Percentiles rank a stretch among this genome's conserved stretches.
Conservation (phyloP, 2,329 filamentous ascomycete genomes). For the Diaporthe nobilis region DNA sequence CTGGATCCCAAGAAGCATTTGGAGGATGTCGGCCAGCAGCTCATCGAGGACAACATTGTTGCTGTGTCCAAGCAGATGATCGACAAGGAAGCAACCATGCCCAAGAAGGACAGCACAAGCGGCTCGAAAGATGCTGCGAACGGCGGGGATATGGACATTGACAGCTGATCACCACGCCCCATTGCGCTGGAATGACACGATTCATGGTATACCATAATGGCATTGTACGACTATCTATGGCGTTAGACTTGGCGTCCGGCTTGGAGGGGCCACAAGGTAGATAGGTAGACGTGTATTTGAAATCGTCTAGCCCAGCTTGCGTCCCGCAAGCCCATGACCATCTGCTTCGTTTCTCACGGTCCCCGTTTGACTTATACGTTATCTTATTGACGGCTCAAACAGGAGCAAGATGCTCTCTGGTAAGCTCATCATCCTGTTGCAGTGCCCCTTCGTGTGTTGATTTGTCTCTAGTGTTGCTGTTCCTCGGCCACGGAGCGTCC, state of each 20-base stretch:
- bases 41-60: slow-evolving; percentile 99
- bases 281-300: slow-evolving; percentile 38
- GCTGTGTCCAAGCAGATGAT: slow-evolving; percentile 99
- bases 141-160: slow-evolving; percentile 78
- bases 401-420: not conserved
- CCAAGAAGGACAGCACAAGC: slow-evolving; percentile 72
- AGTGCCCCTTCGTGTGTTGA: not conserved
- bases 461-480: not conserved
- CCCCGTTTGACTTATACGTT: not conserved
- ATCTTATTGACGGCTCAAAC: not conserved
- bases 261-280: slow-evolving; percentile 38
- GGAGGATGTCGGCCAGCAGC: slow-evolving; percentile 93
- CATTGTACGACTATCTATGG: slow-evolving; percentile 42
- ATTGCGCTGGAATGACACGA: slow-evolving; percentile 28
- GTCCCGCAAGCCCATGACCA: not conserved
- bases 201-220: slow-evolving; percentile 42
- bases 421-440: no score
- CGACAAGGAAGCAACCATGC: slow-evolving; percentile 97
- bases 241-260: slow-evolving; percentile 39
- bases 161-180: slow-evolving; percentile 63
- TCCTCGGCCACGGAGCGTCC: not conserved
- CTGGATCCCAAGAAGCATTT: slow-evolving; percentile 99
- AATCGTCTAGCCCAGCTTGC: slow-evolving; percentile 33
- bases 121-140: slow-evolving; percentile 64
- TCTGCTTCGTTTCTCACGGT: not conserved